phyloP scores from a whole-genome alignment of 306 rosid species.

The Castanopsis chinensis region DNA sequence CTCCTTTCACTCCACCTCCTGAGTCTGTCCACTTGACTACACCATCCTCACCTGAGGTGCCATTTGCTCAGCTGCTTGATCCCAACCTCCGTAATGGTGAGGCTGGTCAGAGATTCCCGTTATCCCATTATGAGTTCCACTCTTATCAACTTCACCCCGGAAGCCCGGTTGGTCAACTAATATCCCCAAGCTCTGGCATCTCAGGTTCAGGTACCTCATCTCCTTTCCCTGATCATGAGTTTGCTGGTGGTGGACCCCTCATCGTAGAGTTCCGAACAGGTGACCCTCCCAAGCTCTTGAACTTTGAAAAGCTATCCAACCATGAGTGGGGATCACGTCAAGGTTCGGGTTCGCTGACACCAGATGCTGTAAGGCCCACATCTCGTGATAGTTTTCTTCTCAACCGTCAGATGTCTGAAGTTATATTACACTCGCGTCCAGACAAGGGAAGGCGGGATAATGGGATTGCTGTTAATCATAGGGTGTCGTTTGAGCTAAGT shows the following conservation, averaged over 20 bases:
- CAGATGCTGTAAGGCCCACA: constrained; percentile 28
- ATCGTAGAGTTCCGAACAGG: constrained; percentile 51
- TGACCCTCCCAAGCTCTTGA: constrained; percentile 65
- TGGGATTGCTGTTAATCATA: constrained; percentile 22
- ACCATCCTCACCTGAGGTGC: constrained; percentile 98
- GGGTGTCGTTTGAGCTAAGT: constrained; percentile 45
- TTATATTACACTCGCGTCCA: constrained; percentile 1
- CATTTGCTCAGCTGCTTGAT: constrained; percentile 86
- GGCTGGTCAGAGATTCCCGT: constrained; percentile 51
- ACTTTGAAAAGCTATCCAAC: constrained; percentile 53
- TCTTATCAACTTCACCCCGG: constrained; percentile 94
- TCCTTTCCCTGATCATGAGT: constrained; percentile 73
- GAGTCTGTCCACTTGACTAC: constrained; percentile 87
- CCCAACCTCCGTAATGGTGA: constrained; percentile 52
- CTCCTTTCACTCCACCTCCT: constrained; percentile 95
- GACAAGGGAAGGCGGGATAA: constrained; percentile 21
- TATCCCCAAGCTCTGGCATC: constrained; percentile 86
- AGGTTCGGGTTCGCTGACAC: constrained; percentile 45
- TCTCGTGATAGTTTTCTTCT: constrained; percentile 24
- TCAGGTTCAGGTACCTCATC: constrained; percentile 83
- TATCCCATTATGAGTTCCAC: constrained; percentile 76
- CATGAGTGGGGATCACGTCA: constrained; percentile 43
- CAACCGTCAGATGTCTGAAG: constrained; percentile 26
- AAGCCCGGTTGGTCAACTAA: constrained; percentile 85
- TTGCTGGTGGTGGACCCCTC: constrained; percentile 32